Evolutionary conservation across 805 yeast genomes (phyloP).

Genomic region (Candida mattraensis): DNA sequence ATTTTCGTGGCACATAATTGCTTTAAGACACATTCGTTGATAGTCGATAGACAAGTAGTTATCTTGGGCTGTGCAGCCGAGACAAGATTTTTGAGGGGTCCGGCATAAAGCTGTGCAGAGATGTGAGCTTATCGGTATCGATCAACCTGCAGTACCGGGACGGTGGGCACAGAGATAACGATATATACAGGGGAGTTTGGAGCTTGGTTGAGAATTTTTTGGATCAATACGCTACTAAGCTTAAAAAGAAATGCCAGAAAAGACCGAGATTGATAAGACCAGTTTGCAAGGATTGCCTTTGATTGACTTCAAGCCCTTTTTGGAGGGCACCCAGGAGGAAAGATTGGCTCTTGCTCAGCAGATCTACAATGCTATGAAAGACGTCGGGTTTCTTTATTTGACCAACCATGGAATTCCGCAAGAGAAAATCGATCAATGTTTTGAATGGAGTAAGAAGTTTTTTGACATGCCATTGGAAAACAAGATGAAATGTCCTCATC

Average conservation of each 20-base stretch:
- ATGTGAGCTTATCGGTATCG: too few relatives aligned
- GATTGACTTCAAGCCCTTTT: conserved; percentile 29
- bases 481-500: conserved; percentile 25
- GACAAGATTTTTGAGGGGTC: too few relatives aligned
- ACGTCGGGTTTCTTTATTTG: conserved; percentile 23
- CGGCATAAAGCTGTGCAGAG: too few relatives aligned
- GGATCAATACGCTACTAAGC: not conserved
- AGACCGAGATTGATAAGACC: too few relatives aligned
- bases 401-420: conserved; percentile 21
- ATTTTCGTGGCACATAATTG: too few relatives aligned
- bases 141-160: not conserved
- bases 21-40: too few relatives aligned
- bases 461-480: conserved; percentile 25
- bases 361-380: conserved; percentile 25
- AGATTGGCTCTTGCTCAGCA: conserved; percentile 21
- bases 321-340: conserved; percentile 25
- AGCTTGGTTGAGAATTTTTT: too few relatives aligned
- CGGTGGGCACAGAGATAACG: conserved; percentile 1
- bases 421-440: conserved; percentile 11
- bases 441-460: conserved; percentile 25
- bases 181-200: too few relatives aligned
- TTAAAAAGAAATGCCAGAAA: not conserved
- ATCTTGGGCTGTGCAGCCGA: too few relatives aligned
- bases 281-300: conserved; percentile 21
- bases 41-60: too few relatives aligned